Base-by-base conservation (phyloP, 164 flowering plant genomes). In the Magnolia changhungtana region DNA sequence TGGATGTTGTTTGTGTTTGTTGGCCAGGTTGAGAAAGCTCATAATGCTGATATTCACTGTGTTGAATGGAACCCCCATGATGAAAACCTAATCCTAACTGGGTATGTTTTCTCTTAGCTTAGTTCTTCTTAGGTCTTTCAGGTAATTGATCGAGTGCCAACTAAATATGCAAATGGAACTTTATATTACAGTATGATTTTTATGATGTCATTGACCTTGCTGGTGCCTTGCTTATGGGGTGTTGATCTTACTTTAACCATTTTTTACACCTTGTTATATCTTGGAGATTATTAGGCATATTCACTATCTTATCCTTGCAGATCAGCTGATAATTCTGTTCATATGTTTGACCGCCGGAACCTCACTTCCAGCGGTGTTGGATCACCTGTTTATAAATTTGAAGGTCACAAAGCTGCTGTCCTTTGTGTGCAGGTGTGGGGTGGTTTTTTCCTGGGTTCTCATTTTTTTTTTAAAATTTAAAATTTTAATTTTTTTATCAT, bases 21-120 rank as follows among this genome's bases (percentile, higher is more conserved):
- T 73, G 50, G 21, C 8, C 87, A 95, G 99, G 98, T 96, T 78
- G 96, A 96, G 76, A 94, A 90, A 76, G 99, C 99, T 63, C 99
- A 96, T 77, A 78, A 88, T 85, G 97, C 97, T 72, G 98, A 96
- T 86, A 86, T 96, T 74, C 99, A 96, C 75, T 92, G 98, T 87
- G 97, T 96, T 80, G 99, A 94, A 86, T 94, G 98, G 99, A 96
- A 90, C 83, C 97, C 91, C 65, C 92, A 88, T 86, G 97, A 92
- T 79, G 85, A 84, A 51, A 91, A 92, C 83, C 88, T 89, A 68
- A 92, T 96, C 81, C 78, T 96, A 52, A 94, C 97, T n/a, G 99
- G 99, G 99, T 96, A 92, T 68, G 72, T 74, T 4, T 69, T 50
- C 18, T 29, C 65, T 51, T 8, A 7, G 10, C 24, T 10, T 29